Percentiles rank a stretch among this genome's conserved stretches.
Conservation (phyloP, 2,329 filamentous ascomycete species). For the Ophiostoma populinum region DNA sequence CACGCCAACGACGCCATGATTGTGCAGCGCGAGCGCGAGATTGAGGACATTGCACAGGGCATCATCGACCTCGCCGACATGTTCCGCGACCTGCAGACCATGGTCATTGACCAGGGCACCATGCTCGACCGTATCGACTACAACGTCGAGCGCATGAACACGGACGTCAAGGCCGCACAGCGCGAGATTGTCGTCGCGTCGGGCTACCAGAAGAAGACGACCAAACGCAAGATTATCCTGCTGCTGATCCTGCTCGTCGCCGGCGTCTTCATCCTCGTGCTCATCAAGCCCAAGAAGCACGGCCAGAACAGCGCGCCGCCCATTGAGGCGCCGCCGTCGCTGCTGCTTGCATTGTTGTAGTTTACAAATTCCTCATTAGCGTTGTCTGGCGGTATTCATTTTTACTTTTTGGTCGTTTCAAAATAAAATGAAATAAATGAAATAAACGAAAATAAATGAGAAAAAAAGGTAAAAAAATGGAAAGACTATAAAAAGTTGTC, state of each 20-base stretch:
- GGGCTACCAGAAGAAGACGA: slow-evolving; percentile 72
- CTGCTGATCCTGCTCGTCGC: slow-evolving; percentile 71
- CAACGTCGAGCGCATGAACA: slow-evolving; percentile 91
- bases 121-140: slow-evolving; percentile 93
- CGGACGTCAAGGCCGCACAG: slow-evolving; percentile 80
- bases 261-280: slow-evolving; percentile 69
- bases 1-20: slow-evolving; percentile 72
- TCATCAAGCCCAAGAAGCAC: slow-evolving; percentile 56
- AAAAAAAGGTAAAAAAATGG: background rate
- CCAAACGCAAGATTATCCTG: slow-evolving; percentile 84
- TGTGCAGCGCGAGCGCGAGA: slow-evolving; percentile 83
- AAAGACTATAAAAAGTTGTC: background rate
- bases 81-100: slow-evolving; percentile 86
- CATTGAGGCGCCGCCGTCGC: background rate
- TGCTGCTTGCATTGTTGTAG: background rate
- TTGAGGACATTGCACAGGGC: slow-evolving; percentile 93
- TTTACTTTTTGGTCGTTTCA: background rate
- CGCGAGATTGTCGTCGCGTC: slow-evolving; percentile 81
- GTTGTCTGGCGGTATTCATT: slow-evolving; percentile 1
- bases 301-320: background rate
- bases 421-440: background rate
- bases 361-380: background rate
- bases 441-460: background rate
- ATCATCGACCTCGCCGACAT: slow-evolving; percentile 96
- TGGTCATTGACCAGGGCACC: slow-evolving; percentile 87